Evolutionary conservation across 495 filamentous ascomycete genomes (phyloP).

Genomic region (Ascobolus immersus): DNA sequence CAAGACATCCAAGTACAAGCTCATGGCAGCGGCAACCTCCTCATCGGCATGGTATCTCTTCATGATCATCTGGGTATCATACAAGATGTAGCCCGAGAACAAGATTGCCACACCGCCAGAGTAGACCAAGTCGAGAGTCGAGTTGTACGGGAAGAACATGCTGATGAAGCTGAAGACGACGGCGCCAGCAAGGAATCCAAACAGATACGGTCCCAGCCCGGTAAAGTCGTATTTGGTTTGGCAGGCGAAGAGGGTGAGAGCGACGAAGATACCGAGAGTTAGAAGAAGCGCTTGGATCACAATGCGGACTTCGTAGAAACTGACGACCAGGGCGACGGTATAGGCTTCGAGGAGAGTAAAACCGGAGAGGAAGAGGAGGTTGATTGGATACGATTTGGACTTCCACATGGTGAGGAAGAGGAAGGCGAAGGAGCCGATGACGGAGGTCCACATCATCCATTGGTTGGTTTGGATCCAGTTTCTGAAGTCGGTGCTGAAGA

Average conservation of each 20-base stretch:
- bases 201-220: constrained; percentile 82
- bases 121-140: constrained; percentile 58
- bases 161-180: constrained; percentile 81
- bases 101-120: constrained; percentile 55
- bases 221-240: constrained; percentile 98
- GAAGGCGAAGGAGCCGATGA: constrained; percentile 17
- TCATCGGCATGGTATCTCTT: constrained; percentile 92
- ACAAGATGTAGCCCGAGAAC: constrained; percentile 81
- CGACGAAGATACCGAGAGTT: constrained; percentile 79
- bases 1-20: constrained; percentile 85
- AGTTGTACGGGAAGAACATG: constrained; percentile 56
- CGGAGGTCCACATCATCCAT: constrained; percentile 62
- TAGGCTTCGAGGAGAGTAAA: constrained; percentile 92
- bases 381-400: constrained; percentile 83
- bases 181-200: constrained; percentile 67
- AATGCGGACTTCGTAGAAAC: constrained; percentile 54
- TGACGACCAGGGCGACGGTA: constrained; percentile 69
- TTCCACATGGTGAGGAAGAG: constrained; percentile 77
- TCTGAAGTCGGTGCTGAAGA: constrained; percentile 59
- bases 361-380: constrained; percentile 69
- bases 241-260: constrained; percentile 80
- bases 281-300: constrained; percentile 78
- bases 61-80: constrained; percentile 89
- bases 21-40: constrained; percentile 91
- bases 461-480: constrained; percentile 62